A percentile compares a stretch with the other conserved stretches of the same genome.
phyloP scores from a whole-genome alignment of 75 land plant species.

The Ceratopteris richardii region DNA sequence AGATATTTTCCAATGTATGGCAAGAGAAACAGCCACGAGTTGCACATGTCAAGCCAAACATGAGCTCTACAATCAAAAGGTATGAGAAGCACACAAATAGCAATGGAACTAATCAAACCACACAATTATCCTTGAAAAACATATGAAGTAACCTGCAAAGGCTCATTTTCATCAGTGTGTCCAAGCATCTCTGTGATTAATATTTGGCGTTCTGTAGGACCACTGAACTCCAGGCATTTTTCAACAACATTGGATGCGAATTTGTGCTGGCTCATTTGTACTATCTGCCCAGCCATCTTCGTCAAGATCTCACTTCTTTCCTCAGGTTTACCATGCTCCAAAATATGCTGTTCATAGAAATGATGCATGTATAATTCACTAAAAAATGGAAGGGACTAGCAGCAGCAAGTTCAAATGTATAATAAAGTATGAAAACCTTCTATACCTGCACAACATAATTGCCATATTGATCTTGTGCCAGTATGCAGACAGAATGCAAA shows the following conservation, averaged over 20 bases:
- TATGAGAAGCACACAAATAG: too few relatives aligned
- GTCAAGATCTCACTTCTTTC: slow-evolving; percentile 80
- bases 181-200: slow-evolving; percentile 82
- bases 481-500: slow-evolving; percentile 34
- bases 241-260: slow-evolving; percentile 98
- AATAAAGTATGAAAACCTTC: too few relatives aligned
- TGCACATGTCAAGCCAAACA: too few relatives aligned
- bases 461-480: slow-evolving; percentile 65
- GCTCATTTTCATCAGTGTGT: slow-evolving; percentile 71
- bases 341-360: slow-evolving; percentile 65
- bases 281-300: slow-evolving; percentile 81
- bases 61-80: too few relatives aligned
- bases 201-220: slow-evolving; percentile 52
- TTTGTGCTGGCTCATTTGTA: slow-evolving; percentile 97
- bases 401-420: too few relatives aligned
- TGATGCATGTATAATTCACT: too few relatives aligned
- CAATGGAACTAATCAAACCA: too few relatives aligned
- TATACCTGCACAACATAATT: slow-evolving; percentile 51
- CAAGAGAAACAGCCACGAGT: too few relatives aligned
- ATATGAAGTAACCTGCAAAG: slow-evolving; percentile 52
- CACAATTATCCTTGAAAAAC: too few relatives aligned
- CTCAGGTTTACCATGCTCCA: slow-evolving; percentile 77
- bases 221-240: slow-evolving; percentile 89
- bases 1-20: too few relatives aligned
- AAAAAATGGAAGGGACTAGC: too few relatives aligned